Evolutionary conservation across 257 asterid genomes (phyloP).

Genomic region (Cinchona pubescens): DNA sequence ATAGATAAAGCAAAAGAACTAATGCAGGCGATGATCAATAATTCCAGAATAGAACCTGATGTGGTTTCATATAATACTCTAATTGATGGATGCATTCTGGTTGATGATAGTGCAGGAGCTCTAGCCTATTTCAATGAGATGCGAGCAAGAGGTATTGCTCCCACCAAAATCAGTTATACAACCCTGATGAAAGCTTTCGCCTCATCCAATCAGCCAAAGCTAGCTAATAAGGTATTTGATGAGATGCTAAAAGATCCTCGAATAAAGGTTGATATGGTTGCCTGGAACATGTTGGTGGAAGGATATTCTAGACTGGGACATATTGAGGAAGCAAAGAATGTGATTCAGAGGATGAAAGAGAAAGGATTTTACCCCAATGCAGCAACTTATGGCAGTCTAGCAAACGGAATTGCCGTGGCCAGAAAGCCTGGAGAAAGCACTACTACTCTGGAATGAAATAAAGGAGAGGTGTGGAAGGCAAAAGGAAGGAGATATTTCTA

Average conservation of each 20-base stretch:
- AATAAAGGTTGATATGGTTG: constrained; percentile 80
- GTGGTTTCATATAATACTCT: constrained; percentile 87
- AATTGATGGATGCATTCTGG: constrained; percentile 78
- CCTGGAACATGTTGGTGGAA: constrained; percentile 95
- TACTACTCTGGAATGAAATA: constrained; percentile 84
- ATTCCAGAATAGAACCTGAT: constrained; percentile 69
- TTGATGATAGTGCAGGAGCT: constrained; percentile 85
- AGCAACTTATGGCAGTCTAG: constrained; percentile 89
- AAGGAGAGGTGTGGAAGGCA: constrained; percentile 65
- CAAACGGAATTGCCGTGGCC: constrained; percentile 75
- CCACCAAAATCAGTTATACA: constrained; percentile 87
- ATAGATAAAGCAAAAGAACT: constrained; percentile 80
- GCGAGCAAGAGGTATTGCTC: constrained; percentile 86
- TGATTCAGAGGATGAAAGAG: constrained; percentile 72
- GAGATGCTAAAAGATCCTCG: constrained; percentile 91
- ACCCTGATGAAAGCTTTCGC: constrained; percentile 98
- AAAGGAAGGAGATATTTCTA: constrained; percentile 30
- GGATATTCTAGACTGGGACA: constrained; percentile 74
- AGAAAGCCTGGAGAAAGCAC: constrained; percentile 97
- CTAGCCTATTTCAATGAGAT: constrained; percentile 85
- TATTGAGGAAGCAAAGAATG: constrained; percentile 65
- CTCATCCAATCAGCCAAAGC: constrained; percentile 73
- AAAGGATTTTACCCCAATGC: constrained; percentile 60
- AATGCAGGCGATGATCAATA: constrained; percentile 59
- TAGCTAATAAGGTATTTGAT: constrained; percentile 75